phyloP scores from a whole-genome alignment of 306 rosid species.

The Begonia fuchsioides region DNA sequence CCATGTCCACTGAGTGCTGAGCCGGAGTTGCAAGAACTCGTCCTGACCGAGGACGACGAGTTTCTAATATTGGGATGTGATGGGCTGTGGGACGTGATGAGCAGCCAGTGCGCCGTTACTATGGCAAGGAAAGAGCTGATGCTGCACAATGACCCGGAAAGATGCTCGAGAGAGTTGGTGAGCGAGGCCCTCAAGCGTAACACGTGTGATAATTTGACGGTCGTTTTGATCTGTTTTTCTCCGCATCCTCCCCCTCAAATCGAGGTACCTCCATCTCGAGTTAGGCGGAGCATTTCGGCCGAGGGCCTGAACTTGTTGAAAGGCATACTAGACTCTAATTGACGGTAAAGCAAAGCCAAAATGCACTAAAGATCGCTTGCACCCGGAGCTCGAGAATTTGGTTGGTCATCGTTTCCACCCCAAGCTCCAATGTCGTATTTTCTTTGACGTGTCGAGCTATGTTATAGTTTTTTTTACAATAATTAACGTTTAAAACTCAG shows the following conservation, averaged over 20 bases:
- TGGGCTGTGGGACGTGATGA: conserved; percentile 87
- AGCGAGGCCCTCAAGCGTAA: conserved; percentile 78
- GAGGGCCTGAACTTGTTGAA: too few relatives aligned
- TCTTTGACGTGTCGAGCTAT: too few relatives aligned
- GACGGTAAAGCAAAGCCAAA: too few relatives aligned
- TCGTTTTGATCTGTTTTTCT: conserved; percentile 59
- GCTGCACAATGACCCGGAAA: conserved; percentile 70
- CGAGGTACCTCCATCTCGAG: conserved; percentile 48
- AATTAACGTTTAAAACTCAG: too few relatives aligned
- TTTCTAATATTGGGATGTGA: conserved; percentile 81
- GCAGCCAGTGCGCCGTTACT: conserved; percentile 68
- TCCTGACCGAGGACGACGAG: conserved; percentile 56
- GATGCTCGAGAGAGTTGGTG: conserved; percentile 74
- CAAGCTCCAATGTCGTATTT: too few relatives aligned
- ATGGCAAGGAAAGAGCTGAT: conserved; percentile 72
- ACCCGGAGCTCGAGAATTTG: too few relatives aligned
- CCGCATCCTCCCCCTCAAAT: conserved; percentile 57
- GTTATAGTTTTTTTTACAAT: too few relatives aligned
- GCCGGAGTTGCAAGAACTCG: conserved; percentile 58
- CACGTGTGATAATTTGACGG: conserved; percentile 71
- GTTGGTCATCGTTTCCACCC: too few relatives aligned
- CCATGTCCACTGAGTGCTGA: conserved; percentile 66
- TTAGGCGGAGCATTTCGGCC: conserved; percentile 82
- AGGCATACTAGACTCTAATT: too few relatives aligned
- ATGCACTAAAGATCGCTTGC: too few relatives aligned